Percentiles rank a stretch among this genome's conserved stretches.
Evolutionary conservation across 108 stramenopile genomes (phyloP).

Genomic region (Nannochloropsis salina): DNA sequence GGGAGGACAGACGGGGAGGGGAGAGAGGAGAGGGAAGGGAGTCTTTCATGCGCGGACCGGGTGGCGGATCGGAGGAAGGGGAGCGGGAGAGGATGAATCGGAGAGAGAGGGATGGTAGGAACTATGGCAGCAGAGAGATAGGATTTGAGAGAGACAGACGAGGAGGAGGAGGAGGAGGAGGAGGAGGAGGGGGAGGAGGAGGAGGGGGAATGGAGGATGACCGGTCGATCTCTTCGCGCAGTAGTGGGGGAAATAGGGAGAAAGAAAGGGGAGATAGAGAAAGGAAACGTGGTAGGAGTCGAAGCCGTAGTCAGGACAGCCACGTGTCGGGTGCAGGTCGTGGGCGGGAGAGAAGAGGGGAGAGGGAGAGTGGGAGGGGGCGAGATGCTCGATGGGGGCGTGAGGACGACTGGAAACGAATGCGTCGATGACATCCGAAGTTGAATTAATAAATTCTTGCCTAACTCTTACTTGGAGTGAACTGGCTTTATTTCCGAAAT

Average conservation of each 20-base stretch:
- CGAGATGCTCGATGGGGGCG: neutral
- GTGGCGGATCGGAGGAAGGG: neutral
- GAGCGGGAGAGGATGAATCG: no score
- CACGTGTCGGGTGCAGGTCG: neutral
- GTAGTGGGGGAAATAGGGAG: neutral
- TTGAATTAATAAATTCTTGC: no score
- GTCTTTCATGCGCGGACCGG: neutral
- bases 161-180: neutral
- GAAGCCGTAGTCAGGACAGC: neutral
- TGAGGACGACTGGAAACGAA: neutral
- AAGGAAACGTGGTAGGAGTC: neutral
- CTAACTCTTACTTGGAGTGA: no score
- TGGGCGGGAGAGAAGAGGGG: neutral
- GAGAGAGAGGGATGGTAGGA: no score
- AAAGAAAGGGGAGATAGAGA: neutral
- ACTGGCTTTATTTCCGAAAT: no score
- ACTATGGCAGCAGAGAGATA: no score
- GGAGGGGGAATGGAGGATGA: neutral
- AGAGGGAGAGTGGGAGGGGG: neutral
- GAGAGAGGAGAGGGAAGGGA: neutral
- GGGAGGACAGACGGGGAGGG: neutral
- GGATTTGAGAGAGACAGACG: neutral
- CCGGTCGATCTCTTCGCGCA: neutral
- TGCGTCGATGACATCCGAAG: neutral
- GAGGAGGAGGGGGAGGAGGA: neutral